A percentile compares a stretch with the other conserved stretches of the same genome.
phyloP scores from a whole-genome alignment of 257 asterid species.

The Gardenia jasminoides region DNA sequence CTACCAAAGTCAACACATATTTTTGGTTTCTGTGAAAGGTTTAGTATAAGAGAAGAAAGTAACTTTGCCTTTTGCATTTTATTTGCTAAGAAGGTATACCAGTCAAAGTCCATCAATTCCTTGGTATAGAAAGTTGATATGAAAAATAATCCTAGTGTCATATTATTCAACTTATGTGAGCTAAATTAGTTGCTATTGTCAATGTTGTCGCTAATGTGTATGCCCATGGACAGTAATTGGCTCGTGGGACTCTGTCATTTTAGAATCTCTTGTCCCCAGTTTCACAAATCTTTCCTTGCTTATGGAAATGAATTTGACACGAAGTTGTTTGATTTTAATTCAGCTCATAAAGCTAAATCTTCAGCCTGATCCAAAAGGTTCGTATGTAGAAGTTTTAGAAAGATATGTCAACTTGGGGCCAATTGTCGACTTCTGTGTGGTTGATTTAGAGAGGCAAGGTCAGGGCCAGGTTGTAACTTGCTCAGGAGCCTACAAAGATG shows the following conservation, averaged over 20 bases:
- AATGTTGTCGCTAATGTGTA: background rate
- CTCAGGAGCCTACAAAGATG: conserved; percentile 96
- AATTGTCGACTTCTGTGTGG: conserved; percentile 89
- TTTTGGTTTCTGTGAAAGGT: background rate
- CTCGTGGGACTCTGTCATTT: background rate
- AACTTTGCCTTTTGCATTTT: background rate
- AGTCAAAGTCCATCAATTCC: background rate
- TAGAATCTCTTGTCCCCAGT: background rate
- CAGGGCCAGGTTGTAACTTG: conserved; percentile 98
- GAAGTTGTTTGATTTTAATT: conserved; percentile 20
- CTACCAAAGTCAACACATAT: background rate
- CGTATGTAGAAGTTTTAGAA: conserved; percentile 87
- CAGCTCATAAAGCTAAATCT: conserved; percentile 86
- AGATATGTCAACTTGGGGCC: conserved; percentile 93
- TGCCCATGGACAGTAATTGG: background rate
- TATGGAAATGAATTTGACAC: conserved; percentile 12
- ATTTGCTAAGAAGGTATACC: background rate
- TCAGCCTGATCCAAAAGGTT: conserved; percentile 82
- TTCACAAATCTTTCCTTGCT: conserved; percentile 3
- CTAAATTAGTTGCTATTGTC: conserved; percentile 1
- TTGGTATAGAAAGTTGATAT: background rate
- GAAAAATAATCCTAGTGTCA: background rate
- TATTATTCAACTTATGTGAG: background rate
- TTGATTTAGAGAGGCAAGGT: conserved; percentile 94
- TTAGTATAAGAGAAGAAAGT: background rate